Evolutionary conservation across 192 early-diverging fungal species (phyloP), one percentile per base, ranked within the genome.

Genomic region (Rhizoclosmatium globosum): DNA sequence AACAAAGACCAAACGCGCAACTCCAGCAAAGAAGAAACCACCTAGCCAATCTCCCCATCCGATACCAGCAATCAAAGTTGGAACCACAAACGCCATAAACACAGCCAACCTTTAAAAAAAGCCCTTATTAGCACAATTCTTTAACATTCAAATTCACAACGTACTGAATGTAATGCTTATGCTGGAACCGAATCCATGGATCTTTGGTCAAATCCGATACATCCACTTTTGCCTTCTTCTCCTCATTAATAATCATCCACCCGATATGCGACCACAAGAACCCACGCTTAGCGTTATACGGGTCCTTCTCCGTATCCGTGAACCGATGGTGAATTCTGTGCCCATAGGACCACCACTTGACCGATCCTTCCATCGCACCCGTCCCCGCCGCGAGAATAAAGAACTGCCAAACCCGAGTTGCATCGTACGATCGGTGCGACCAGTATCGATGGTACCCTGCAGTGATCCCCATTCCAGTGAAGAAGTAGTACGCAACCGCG

Each of bases 61-160:
- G 76, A 95, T 78, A 23, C 97, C 97, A 67, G 95, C 92, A 58
- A 97, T 89, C 15, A 92, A 61, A 11, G 91, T 95, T 4, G 97
- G 97, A 71, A 97, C 80, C 45, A 94, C 73, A 47, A 97, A 88
- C 3, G 90, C 92, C 86, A 94, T 91, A 2, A 90, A 77, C 13
- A 94, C 76, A 43, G 93, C 93, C 73, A 97, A 7, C 44, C 67
- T 71, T n/a, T 21, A 65, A 46, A 19, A 72, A 61, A 13, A 9
- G 67, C 31, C 4, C 6, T 21, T 47, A 59, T 19, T 21, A 59
- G 74, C 31, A 31, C 31, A 31, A 31, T 15, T n/a, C 19, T 1
- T 56, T 0, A 9, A 56, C 0, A 56, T 15, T 15, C 9, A 56
- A 15, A 56, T 56, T 15, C 53, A 56, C 19, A 45, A 83, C 73